These are phyloP conservation scores for Arxiozyma slooffiae DNA, from an alignment of 1,139 yeast species.

Conservation along the genomic window DNA sequence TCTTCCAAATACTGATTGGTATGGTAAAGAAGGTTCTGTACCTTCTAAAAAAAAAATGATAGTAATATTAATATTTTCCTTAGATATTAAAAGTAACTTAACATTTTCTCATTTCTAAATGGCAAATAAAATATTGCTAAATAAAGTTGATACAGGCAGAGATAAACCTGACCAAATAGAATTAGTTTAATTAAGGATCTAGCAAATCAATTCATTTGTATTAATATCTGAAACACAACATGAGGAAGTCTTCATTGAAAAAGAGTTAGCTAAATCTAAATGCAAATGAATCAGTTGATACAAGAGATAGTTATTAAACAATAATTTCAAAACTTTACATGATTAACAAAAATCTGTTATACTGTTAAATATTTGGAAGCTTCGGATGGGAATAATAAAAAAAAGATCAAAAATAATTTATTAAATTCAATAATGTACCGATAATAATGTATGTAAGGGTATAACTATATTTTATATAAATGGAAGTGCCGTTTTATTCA, in stretches of 20 bases:
- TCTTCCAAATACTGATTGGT: slow-evolving; percentile 56
- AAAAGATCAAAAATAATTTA: too few relatives aligned
- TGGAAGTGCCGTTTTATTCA: background rate
- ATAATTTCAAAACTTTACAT: slow-evolving; percentile 31
- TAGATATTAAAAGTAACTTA: slow-evolving; percentile 37
- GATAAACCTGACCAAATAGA: slow-evolving; percentile 18
- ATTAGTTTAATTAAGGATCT: slow-evolving; percentile 33
- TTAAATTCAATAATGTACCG: background rate
- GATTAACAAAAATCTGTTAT: slow-evolving; percentile 44
- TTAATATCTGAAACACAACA: slow-evolving; percentile 58
- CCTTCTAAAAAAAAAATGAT: background rate
- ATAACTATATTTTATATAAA: background rate
- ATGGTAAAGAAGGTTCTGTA: slow-evolving; percentile 34
- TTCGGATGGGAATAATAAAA: slow-evolving; percentile 60
- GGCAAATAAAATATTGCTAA: slow-evolving; percentile 72
- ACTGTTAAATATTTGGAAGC: slow-evolving; percentile 37
- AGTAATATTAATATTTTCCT: background rate
- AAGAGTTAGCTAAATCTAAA: slow-evolving; percentile 68
- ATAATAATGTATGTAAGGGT: background rate
- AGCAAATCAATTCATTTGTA: slow-evolving; percentile 56
- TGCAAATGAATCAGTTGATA: slow-evolving; percentile 50
- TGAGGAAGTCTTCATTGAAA: slow-evolving; percentile 58
- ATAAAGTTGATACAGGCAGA: slow-evolving; percentile 56
- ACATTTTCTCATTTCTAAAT: slow-evolving; percentile 86
- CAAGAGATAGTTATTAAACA: slow-evolving; percentile 7